Evolutionary conservation across 352 stramenopile species (phyloP).

Genomic region (Pythium dissotocum): DNA sequence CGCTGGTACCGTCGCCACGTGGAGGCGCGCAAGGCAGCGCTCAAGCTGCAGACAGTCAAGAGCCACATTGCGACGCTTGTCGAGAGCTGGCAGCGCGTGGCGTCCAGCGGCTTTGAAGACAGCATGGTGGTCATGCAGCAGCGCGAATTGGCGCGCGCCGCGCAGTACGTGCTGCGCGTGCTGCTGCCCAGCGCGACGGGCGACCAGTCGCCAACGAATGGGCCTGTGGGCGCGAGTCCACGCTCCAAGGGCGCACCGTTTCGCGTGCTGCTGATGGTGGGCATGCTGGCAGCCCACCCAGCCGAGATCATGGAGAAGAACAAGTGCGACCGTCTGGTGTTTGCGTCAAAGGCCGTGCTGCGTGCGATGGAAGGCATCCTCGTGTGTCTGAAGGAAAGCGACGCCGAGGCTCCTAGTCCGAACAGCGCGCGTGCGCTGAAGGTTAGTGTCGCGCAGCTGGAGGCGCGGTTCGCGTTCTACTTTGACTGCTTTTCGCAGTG

Average conservation of each 20-base stretch:
- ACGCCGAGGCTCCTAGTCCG: slow-evolving; percentile 10
- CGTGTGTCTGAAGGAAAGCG: slow-evolving; percentile 31
- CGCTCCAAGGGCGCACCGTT: slow-evolving; percentile 38
- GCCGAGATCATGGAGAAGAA: slow-evolving; percentile 62
- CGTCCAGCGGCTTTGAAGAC: slow-evolving; percentile 42
- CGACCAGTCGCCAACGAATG: slow-evolving; percentile 19
- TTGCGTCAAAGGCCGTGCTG: slow-evolving; percentile 44
- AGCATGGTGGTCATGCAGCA: slow-evolving; percentile 72
- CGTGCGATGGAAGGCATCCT: slow-evolving; percentile 41
- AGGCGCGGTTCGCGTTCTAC: slow-evolving; percentile 69
- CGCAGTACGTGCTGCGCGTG: slow-evolving; percentile 55
- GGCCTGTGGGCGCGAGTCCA: slow-evolving; percentile 18
- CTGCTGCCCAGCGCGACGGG: slow-evolving; percentile 35
- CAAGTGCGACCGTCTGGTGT: slow-evolving; percentile 42
- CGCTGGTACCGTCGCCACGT: slow-evolving; percentile 65
- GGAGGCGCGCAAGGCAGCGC: slow-evolving; percentile 41
- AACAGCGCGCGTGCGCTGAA: slow-evolving; percentile 42
- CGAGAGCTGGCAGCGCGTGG: slow-evolving; percentile 45
- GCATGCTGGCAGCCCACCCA: slow-evolving; percentile 69
- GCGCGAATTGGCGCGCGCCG: slow-evolving; percentile 46
- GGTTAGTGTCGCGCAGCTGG: slow-evolving; percentile 38
- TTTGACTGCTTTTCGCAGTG: slow-evolving; percentile 63
- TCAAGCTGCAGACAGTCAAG: slow-evolving; percentile 37
- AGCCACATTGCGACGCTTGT: slow-evolving; percentile 43
- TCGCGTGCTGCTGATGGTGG: slow-evolving; percentile 71